Evolutionary conservation across 805 yeast genomes (phyloP).

Genomic region (Monosporozyma siamensis): DNA sequence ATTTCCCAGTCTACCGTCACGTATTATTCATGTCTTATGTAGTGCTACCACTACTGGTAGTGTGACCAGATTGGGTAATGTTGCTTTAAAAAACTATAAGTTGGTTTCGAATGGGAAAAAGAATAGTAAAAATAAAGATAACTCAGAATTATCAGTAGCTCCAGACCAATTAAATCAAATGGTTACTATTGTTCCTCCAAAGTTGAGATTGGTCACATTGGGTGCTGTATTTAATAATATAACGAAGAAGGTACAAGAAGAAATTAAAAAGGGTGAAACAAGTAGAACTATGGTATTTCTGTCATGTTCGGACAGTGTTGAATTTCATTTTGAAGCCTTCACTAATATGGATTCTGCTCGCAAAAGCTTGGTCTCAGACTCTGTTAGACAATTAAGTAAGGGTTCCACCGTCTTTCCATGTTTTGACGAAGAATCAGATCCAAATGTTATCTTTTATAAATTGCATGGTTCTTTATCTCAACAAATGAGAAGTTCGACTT

Average conservation of each 20-base stretch:
- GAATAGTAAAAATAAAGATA: slow-evolving; percentile 51
- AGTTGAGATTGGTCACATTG: slow-evolving; percentile 74
- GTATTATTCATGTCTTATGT: slow-evolving; percentile 73
- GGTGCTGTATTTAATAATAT: slow-evolving; percentile 54
- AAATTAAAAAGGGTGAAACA: slow-evolving; percentile 17
- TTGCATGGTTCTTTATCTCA: slow-evolving; percentile 90
- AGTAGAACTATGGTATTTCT: slow-evolving; percentile 73
- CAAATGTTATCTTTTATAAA: slow-evolving; percentile 46
- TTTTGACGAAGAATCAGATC: slow-evolving; percentile 29
- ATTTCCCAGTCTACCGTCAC: slow-evolving; percentile 54
- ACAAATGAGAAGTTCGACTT: slow-evolving; percentile 68
- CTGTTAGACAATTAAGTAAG: slow-evolving; percentile 26
- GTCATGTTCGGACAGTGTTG: slow-evolving; percentile 94
- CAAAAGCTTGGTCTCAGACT: slow-evolving; percentile 28
- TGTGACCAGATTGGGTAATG: slow-evolving; percentile 72
- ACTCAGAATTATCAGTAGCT: slow-evolving; percentile 50
- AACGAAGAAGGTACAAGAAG: slow-evolving; percentile 19
- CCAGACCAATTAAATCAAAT: slow-evolving; percentile 88
- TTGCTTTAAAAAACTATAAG: slow-evolving; percentile 65
- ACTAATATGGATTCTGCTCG: slow-evolving; percentile 42
- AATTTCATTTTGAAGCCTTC: slow-evolving; percentile 76
- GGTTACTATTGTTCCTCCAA: slow-evolving; percentile 82
- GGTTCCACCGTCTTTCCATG: slow-evolving; percentile 26
- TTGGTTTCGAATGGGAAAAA: slow-evolving; percentile 40
- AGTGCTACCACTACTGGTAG: slow-evolving; percentile 87